Conservation (phyloP, 164 flowering plant genomes). For the Vitis rupestris region DNA sequence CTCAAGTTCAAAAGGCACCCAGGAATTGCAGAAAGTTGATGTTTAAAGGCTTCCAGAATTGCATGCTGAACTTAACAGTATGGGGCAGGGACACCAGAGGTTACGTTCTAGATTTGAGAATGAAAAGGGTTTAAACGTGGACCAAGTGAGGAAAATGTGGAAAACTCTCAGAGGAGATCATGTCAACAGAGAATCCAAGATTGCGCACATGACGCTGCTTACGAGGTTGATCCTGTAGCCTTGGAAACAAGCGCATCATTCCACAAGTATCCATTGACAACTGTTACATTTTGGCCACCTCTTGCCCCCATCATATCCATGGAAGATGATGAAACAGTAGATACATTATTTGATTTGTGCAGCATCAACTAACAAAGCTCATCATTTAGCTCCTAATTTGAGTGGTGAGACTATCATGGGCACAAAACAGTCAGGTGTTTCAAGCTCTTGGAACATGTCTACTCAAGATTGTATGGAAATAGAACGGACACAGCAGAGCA, state of each 20-base stretch:
- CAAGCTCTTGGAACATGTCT: too few relatives aligned
- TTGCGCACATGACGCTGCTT: too few relatives aligned
- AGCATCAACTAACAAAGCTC: not conserved
- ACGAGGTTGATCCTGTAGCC: too few relatives aligned
- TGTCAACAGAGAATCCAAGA: too few relatives aligned
- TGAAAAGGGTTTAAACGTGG: slow-evolving; percentile 66
- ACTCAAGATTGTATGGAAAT: not conserved
- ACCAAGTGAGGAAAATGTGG: slow-evolving; percentile 65
- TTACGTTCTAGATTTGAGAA: slow-evolving; percentile 66
- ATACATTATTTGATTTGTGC: slow-evolving; percentile 4
- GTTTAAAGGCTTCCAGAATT: slow-evolving; percentile 50
- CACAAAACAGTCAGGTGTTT: too few relatives aligned
- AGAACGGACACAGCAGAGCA: slow-evolving; percentile 20
- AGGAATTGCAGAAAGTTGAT: slow-evolving; percentile 63
- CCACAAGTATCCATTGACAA: too few relatives aligned
- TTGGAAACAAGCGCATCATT: too few relatives aligned
- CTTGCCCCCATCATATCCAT: slow-evolving; percentile 33
- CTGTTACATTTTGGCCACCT: slow-evolving; percentile 11
- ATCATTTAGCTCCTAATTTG: too few relatives aligned
- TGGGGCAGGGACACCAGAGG: slow-evolving; percentile 66
- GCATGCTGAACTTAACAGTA: slow-evolving; percentile 57
- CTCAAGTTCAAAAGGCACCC: slow-evolving; percentile 44
- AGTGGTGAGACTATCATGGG: too few relatives aligned
- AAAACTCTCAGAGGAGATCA: slow-evolving; percentile 12
- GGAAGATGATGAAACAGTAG: slow-evolving; percentile 34